Percentiles rank a stretch among this genome's conserved stretches.
Evolutionary conservation across 148 eudicot genomes (phyloP).

Genomic region (Fagopyrum homotropicum): DNA sequence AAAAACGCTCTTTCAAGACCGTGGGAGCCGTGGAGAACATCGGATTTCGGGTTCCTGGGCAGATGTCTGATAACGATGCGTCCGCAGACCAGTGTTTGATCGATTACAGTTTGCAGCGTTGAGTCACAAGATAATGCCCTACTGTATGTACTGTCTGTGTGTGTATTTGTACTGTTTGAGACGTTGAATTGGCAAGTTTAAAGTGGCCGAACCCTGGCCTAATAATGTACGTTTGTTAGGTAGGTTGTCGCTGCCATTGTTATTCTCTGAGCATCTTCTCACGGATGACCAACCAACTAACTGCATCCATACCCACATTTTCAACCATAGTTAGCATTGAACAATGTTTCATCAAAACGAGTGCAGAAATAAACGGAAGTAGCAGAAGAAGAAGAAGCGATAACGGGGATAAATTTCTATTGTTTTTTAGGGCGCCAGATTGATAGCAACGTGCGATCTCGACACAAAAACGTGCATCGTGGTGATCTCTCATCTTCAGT

Average conservation of each 20-base stretch:
- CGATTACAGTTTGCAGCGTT: background rate
- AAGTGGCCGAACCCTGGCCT: background rate
- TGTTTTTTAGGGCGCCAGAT: background rate
- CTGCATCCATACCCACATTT: background rate
- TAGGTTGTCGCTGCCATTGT: background rate
- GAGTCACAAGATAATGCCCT: background rate
- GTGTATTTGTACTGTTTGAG: background rate
- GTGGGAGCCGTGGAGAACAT: conserved; percentile 68
- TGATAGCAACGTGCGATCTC: background rate
- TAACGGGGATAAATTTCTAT: no score
- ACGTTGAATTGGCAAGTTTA: background rate
- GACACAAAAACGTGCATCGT: background rate
- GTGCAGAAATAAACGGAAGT: background rate
- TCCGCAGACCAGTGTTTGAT: background rate
- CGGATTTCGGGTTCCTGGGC: conserved; percentile 40
- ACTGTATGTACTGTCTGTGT: background rate
- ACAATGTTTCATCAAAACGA: background rate
- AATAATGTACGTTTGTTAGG: background rate
- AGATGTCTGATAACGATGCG: background rate
- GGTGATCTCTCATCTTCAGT: background rate
- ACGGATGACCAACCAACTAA: background rate
- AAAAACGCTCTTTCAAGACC: conserved; percentile 51
- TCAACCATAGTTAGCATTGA: background rate
- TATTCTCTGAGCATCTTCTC: background rate
- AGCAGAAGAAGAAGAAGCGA: background rate